phyloP scores from a whole-genome alignment of 805 yeast genomes.

The Hanseniaspora lachancei region DNA sequence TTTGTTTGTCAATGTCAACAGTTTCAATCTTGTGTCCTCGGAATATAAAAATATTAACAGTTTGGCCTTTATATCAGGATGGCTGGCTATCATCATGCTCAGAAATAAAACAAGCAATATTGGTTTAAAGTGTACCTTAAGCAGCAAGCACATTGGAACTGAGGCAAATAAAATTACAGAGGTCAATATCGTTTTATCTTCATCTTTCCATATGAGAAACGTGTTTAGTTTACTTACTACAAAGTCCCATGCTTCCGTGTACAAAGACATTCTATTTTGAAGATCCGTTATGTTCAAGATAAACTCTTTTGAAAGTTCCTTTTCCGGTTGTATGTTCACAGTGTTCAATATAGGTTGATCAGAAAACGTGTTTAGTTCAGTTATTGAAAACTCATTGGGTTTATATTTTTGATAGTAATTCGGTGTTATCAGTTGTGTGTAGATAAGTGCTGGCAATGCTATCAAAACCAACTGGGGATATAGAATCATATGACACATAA shows the following conservation, averaged over 20 bases:
- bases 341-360: conserved; percentile 35
- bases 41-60: conserved; percentile 39
- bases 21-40: conserved; percentile 49
- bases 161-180: not conserved
- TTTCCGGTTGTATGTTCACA: conserved; percentile 52
- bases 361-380: conserved; percentile 28
- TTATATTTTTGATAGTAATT: conserved; percentile 49
- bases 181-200: not conserved
- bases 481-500: conserved; percentile 41
- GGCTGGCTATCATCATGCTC: conserved; percentile 28
- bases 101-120: not conserved
- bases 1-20: conserved; percentile 37
- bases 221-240: not conserved
- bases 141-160: not conserved
- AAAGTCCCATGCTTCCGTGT: conserved; percentile 50
- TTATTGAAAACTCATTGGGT: conserved; percentile 27
- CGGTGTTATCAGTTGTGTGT: conserved; percentile 33
- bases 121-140: not conserved
- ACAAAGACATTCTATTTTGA: conserved; percentile 65
- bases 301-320: conserved; percentile 69
- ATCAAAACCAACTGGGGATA: conserved; percentile 44
- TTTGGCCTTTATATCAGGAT: conserved; percentile 41
- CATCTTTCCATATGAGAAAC: conserved; percentile 4
- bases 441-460: conserved; percentile 43
- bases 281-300: conserved; percentile 66